Conservation (phyloP, 75 land plant genomes). For the Selaginella tamariscina region DNA sequence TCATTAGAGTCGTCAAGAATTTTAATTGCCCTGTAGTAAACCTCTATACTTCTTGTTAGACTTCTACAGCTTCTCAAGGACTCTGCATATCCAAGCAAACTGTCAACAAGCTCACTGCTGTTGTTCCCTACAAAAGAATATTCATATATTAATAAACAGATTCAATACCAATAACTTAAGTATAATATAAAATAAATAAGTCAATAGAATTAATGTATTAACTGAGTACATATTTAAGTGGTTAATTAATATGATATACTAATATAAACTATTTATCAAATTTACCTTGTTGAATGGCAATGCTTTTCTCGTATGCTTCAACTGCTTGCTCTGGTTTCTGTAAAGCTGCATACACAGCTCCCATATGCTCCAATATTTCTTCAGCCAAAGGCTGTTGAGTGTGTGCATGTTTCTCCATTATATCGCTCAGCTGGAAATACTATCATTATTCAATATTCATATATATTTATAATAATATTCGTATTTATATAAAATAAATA, state of each 20-base stretch:
- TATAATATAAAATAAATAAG: neutral
- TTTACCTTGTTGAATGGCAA: slow-evolving; percentile 38
- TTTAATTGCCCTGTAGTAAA: slow-evolving; percentile 33
- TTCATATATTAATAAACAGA: neutral
- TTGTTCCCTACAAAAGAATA: slow-evolving; percentile 36
- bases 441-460: no score
- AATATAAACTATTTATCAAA: slow-evolving; percentile 36
- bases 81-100: slow-evolving; percentile 54
- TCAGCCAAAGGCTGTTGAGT: slow-evolving; percentile 38
- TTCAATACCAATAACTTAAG: neutral
- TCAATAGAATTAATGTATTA: neutral
- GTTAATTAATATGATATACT: neutral
- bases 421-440: no score
- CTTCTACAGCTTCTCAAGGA: slow-evolving; percentile 30
- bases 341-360: slow-evolving; percentile 51
- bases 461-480: no score
- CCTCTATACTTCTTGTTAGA: slow-evolving; percentile 34
- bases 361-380: slow-evolving; percentile 55
- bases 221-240: neutral
- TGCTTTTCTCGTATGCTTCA: slow-evolving; percentile 31
- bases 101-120: slow-evolving; percentile 39
- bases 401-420: neutral
- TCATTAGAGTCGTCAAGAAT: slow-evolving; percentile 53
- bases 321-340: slow-evolving; percentile 53
- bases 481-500: no score